These are phyloP conservation scores for Apiospora malaysiana DNA, from an alignment of 2,329 filamentous ascomycete species.

Conservation along the genomic window DNA sequence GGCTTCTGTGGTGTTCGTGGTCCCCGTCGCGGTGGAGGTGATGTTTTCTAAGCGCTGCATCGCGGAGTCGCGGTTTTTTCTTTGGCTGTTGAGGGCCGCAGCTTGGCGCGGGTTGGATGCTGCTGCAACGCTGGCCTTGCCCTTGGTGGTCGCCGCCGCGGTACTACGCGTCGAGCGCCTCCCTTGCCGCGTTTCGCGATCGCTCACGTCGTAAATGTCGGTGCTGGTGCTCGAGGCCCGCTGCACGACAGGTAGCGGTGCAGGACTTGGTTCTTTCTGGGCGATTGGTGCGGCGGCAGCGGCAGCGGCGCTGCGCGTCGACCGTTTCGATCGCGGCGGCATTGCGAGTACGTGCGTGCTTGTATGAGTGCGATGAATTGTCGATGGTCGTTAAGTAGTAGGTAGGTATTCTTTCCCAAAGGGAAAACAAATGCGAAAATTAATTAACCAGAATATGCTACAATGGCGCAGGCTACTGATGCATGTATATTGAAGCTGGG, in stretches of 20 bases:
- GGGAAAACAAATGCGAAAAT: not conserved
- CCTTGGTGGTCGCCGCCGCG: slow-evolving; percentile 27
- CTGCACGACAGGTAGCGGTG: slow-evolving; percentile 9
- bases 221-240: slow-evolving; percentile 30
- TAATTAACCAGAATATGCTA: not conserved
- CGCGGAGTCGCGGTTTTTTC: slow-evolving; percentile 38
- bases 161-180: slow-evolving; percentile 33
- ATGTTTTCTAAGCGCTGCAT: slow-evolving; percentile 40
- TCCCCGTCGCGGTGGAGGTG: slow-evolving; percentile 34
- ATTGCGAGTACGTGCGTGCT: slow-evolving; percentile 26
- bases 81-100: slow-evolving; percentile 32
- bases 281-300: slow-evolving; percentile 26
- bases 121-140: slow-evolving; percentile 24
- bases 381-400: not conserved
- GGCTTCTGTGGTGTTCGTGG: slow-evolving; percentile 24
- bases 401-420: not conserved
- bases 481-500: not conserved
- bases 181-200: slow-evolving; percentile 37
- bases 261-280: slow-evolving; percentile 14
- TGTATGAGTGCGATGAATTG: not conserved
- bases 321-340: slow-evolving; percentile 39
- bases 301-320: slow-evolving; percentile 33
- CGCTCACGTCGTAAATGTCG: slow-evolving; percentile 41
- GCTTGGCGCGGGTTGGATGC: slow-evolving; percentile 30
- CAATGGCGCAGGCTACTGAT: slow-evolving; percentile 1